Evolutionary conservation across 2,329 filamentous ascomycete genomes (phyloP).

Genomic region (Calcarisporium arbuscula): DNA sequence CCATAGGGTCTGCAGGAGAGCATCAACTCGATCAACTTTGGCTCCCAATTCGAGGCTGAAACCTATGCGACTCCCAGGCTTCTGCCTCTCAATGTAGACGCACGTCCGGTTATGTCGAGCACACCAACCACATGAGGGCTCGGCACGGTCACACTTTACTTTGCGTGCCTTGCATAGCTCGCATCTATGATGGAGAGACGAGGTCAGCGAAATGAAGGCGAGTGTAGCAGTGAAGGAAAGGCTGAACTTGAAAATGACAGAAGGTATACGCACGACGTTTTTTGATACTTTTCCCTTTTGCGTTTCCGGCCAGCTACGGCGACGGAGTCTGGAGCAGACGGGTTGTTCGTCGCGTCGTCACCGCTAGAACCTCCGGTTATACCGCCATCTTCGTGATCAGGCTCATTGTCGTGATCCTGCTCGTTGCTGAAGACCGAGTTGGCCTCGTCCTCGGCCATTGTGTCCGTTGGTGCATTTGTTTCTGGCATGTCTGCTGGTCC

Average conservation of each 20-base stretch:
- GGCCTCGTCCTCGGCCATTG: constrained; percentile 28
- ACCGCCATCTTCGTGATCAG: too few species aligned
- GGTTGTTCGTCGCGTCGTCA: constrained; percentile 21
- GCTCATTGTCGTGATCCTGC: constrained; percentile 32
- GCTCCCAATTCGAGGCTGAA: constrained; percentile 55
- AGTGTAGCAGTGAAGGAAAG: background rate
- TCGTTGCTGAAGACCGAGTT: constrained; percentile 29
- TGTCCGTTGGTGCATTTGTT: constrained; percentile 10
- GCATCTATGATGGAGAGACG: constrained; percentile 23
- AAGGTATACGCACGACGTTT: constrained; percentile 33
- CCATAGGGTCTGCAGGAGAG: constrained; percentile 33
- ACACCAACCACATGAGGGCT: constrained; percentile 65
- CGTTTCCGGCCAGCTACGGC: constrained; percentile 27
- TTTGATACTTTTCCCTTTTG: constrained; percentile 33
- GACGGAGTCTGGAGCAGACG: constrained; percentile 11
- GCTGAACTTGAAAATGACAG: constrained; percentile 1
- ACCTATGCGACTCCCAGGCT: constrained; percentile 57
- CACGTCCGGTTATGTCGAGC: constrained; percentile 59
- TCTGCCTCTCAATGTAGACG: constrained; percentile 65
- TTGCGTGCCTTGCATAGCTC: constrained; percentile 40
- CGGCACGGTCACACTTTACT: constrained; percentile 44
- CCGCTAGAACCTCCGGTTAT: constrained; percentile 29
- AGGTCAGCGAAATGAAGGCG: background rate
- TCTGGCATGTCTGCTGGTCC: constrained; percentile 11
- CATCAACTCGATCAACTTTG: constrained; percentile 48